Conservation (phyloP, 805 yeast genomes). For the Komagataella ulmi region DNA sequence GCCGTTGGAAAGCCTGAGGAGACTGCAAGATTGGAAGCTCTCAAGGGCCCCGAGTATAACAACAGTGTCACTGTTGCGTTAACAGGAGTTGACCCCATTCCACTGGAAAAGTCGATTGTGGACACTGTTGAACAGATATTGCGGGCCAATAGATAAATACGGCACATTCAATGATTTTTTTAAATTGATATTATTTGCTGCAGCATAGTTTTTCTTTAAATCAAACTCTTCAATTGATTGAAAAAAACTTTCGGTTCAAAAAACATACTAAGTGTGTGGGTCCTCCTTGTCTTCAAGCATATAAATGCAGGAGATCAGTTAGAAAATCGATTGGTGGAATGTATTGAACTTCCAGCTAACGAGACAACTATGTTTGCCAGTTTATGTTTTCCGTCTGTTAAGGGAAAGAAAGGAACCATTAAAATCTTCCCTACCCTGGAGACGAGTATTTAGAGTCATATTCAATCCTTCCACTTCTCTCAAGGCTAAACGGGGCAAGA, state of each 20-base stretch:
- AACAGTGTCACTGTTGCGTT: neutral
- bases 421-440: neutral
- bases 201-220: no score
- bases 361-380: neutral
- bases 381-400: neutral
- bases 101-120: conserved; percentile 4
- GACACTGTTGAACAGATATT: conserved; percentile 4
- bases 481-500: neutral
- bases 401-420: neutral
- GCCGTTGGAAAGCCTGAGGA: conserved; percentile 22
- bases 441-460: neutral
- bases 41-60: neutral
- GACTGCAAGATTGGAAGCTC: neutral
- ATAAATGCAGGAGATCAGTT: no score
- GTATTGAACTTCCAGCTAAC: neutral
- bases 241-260: no score
- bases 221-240: no score
- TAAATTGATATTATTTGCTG: no score
- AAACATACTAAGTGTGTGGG: no score
- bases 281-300: no score
- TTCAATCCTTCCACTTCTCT: neutral
- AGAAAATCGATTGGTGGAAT: no score
- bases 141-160: neutral
- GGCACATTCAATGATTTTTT: no score
- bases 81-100: conserved; percentile 2